These are phyloP conservation scores for Aspergillus heteromorphus DNA, from an alignment of 495 filamentous ascomycete species.

Conservation along the genomic window DNA sequence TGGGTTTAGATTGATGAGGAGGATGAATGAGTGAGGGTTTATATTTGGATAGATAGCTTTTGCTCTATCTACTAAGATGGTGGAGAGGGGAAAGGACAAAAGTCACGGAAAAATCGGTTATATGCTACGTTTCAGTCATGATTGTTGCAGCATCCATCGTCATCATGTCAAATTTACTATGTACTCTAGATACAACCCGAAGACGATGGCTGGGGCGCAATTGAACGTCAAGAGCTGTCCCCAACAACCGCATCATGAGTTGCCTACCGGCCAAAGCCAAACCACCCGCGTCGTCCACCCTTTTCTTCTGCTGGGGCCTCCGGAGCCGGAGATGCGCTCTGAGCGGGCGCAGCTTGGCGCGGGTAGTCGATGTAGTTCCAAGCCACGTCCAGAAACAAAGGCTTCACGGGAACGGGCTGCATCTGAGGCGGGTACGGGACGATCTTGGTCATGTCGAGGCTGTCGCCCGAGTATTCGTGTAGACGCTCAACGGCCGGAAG, in stretches of 20 bases:
- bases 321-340: constrained; percentile 17
- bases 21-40: too few relatives aligned
- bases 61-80: not conserved
- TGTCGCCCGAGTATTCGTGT: constrained; percentile 61
- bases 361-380: constrained; percentile 99
- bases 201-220: not conserved
- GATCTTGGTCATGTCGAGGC: constrained; percentile 68
- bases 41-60: too few relatives aligned
- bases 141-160: not conserved
- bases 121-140: not conserved
- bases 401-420: constrained; percentile 85
- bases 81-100: not conserved
- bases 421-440: constrained; percentile 82
- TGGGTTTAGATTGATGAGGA: too few relatives aligned
- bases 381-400: constrained; percentile 90
- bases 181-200: not conserved
- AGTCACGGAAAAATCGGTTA: not conserved
- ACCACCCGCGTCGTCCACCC: constrained; percentile 76
- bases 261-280: constrained; percentile 71
- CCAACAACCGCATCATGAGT: not conserved
- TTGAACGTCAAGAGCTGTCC: not conserved
- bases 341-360: constrained; percentile 31
- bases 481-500: constrained; percentile 65
- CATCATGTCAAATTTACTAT: not conserved
- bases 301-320: constrained; percentile 43